A percentile compares a stretch with the other conserved stretches of the same genome.
Conservation (phyloP, 305 asterid species). For the Stenogyne calaminthoides region DNA sequence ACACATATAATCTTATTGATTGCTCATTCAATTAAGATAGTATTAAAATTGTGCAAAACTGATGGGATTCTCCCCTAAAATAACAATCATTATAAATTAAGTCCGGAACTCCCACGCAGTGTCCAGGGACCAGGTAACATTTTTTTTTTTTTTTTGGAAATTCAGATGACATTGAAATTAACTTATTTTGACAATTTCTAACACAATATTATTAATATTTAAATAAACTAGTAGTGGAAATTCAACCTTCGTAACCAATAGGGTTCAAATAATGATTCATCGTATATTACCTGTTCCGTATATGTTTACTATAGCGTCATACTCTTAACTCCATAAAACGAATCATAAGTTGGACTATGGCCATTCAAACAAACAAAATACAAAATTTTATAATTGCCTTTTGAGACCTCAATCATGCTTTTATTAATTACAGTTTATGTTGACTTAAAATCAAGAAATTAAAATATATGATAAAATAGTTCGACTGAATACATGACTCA, state of each 20-base stretch:
- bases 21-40: too few species aligned
- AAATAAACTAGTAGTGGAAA: background rate
- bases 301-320: background rate
- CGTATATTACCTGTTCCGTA: background rate
- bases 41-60: too few species aligned
- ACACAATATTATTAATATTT: background rate
- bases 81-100: too few species aligned
- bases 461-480: background rate
- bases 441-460: constrained; percentile 8
- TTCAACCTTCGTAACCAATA: background rate
- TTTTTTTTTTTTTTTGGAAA: too few species aligned
- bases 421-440: constrained; percentile 2
- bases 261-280: background rate
- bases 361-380: background rate
- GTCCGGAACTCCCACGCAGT: too few species aligned
- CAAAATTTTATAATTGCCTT: background rate
- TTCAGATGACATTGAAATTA: too few species aligned
- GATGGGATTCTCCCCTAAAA: too few species aligned
- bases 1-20: too few species aligned
- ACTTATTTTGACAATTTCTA: too few species aligned
- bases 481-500: background rate
- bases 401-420: background rate
- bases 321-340: background rate
- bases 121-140: too few species aligned
- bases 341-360: background rate